These are phyloP conservation scores for Tillandsia leiboldiana DNA, from an alignment of 176 grass and related monocot species.

Conservation along the genomic window DNA sequence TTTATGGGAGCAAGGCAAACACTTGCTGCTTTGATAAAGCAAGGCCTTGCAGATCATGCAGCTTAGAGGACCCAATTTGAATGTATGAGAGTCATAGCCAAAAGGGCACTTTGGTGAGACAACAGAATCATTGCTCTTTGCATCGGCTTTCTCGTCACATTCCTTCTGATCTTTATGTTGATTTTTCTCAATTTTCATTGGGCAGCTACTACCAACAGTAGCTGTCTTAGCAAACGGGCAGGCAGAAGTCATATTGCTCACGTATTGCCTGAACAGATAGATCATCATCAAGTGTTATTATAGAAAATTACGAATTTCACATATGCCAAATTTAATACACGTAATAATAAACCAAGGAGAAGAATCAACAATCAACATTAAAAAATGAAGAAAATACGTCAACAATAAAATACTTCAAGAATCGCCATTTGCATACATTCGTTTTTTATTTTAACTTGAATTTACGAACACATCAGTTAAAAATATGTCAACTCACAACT, in stretches of 20 bases:
- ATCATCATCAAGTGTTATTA: slow-evolving; percentile 3
- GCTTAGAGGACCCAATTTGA: slow-evolving; percentile 91
- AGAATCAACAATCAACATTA: background rate
- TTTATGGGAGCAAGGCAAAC: slow-evolving; percentile 71
- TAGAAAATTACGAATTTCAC: background rate
- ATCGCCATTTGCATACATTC: background rate
- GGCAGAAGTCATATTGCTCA: slow-evolving; percentile 36
- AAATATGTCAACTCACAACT: background rate
- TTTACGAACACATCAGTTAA: background rate
- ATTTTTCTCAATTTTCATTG: slow-evolving; percentile 35
- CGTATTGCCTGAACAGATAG: slow-evolving; percentile 7
- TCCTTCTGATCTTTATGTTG: slow-evolving; percentile 17
- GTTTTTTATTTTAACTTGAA: background rate
- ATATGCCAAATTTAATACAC: background rate
- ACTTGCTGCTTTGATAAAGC: slow-evolving; percentile 73
- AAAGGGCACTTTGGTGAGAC: slow-evolving; percentile 82
- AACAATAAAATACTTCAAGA: background rate
- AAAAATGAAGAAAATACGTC: background rate
- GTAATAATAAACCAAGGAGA: background rate
- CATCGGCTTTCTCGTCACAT: slow-evolving; percentile 6
- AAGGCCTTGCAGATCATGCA: slow-evolving; percentile 87
- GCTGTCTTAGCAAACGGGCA: slow-evolving; percentile 48
- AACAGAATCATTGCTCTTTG: slow-evolving; percentile 18
- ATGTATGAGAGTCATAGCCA: slow-evolving; percentile 79
- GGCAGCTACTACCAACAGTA: slow-evolving; percentile 26